Percentiles rank a stretch among this genome's conserved stretches.
Evolutionary conservation across 2,329 filamentous ascomycete genomes (phyloP).

Genomic region (Aspergillaceae sp.): DNA sequence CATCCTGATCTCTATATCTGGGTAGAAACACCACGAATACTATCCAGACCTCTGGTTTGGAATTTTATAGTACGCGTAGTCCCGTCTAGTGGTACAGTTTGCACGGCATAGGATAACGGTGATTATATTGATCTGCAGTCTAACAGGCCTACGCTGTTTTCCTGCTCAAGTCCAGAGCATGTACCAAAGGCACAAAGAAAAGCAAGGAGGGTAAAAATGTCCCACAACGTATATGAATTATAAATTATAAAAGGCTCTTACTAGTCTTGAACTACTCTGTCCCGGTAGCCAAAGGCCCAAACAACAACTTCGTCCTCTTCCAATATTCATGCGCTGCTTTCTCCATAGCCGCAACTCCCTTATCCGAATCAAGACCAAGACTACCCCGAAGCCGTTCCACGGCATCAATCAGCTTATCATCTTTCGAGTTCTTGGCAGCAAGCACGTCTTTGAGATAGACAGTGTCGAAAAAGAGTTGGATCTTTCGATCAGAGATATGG

Average conservation of each 20-base stretch:
- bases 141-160: neutral
- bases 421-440: conserved; percentile 5
- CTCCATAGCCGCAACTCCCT: conserved; percentile 45
- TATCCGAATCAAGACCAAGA: conserved; percentile 42
- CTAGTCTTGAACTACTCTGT: neutral
- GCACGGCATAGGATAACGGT: too few species aligned
- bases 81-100: too few species aligned
- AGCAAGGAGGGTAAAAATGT: too few species aligned
- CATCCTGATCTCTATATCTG: too few species aligned
- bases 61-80: too few species aligned
- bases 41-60: too few species aligned
- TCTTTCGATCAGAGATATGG: conserved; percentile 22
- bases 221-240: too few species aligned
- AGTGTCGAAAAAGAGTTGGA: conserved; percentile 32
- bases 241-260: too few species aligned
- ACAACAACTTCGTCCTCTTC: conserved; percentile 72
- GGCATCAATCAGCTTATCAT: conserved; percentile 37
- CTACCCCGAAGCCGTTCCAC: conserved; percentile 38
- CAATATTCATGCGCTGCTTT: conserved; percentile 68
- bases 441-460: conserved; percentile 25
- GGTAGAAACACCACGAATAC: too few species aligned
- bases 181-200: neutral
- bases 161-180: neutral
- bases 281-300: conserved; percentile 58
- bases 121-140: too few species aligned